phyloP scores from a whole-genome alignment of 257 asterid genomes.

The Verbascum thapsus region DNA sequence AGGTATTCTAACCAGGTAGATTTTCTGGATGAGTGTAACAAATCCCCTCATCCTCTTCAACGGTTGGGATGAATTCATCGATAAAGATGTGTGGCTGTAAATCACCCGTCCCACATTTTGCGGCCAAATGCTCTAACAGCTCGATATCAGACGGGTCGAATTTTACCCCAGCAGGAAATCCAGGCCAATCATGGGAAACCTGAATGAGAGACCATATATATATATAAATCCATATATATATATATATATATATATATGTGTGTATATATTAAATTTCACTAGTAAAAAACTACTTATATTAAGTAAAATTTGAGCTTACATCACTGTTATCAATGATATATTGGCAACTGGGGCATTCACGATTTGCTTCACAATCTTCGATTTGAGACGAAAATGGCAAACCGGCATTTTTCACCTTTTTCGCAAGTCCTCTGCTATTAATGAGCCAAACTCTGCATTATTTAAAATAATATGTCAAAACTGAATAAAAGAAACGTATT shows the following conservation, averaged over 20 bases:
- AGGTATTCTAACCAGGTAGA: conserved; percentile 97
- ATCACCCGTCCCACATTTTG: conserved; percentile 60
- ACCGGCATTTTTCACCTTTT: conserved; percentile 74
- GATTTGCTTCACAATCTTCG: conserved; percentile 69
- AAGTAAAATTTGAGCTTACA: conserved; percentile 47
- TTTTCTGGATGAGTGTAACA: conserved; percentile 93
- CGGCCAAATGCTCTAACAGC: conserved; percentile 79
- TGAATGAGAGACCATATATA: conserved; percentile 27
- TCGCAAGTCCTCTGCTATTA: conserved; percentile 66
- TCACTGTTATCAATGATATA: conserved; percentile 58
- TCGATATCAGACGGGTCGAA: conserved; percentile 89
- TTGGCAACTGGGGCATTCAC: conserved; percentile 72
- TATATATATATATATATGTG: too few species aligned
- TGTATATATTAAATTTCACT: too few species aligned
- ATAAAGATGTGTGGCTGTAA: conserved; percentile 57
- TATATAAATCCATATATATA: too few species aligned
- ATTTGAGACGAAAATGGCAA: conserved; percentile 47
- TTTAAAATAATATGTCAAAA: neutral
- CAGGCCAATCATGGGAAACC: conserved; percentile 79
- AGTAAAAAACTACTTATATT: neutral
- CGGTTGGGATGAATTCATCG: conserved; percentile 84
- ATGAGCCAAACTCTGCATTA: conserved; percentile 77
- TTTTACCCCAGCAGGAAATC: conserved; percentile 82
- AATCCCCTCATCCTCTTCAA: conserved; percentile 72
- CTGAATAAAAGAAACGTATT: neutral